These are phyloP conservation scores for Blepharisma undulans DNA, from an alignment of 169 alveolate species.

Conservation along the genomic window DNA sequence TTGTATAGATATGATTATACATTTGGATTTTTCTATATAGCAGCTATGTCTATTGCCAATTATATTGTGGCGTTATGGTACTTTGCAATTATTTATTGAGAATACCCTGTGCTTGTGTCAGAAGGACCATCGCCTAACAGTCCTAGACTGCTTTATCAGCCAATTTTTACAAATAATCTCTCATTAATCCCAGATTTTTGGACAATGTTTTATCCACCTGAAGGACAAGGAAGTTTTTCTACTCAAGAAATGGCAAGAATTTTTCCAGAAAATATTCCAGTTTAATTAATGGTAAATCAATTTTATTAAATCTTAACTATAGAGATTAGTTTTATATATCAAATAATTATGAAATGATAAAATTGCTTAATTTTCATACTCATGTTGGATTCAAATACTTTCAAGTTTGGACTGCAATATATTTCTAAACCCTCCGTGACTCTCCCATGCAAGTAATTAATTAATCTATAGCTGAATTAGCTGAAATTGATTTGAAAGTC, in stretches of 20 bases:
- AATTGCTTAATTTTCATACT: too few relatives aligned
- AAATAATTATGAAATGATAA: too few relatives aligned
- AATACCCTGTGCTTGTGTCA: background rate
- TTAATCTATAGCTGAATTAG: too few relatives aligned
- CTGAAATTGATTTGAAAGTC: too few relatives aligned
- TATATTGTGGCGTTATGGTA: background rate
- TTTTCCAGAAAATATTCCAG: constrained; percentile 1
- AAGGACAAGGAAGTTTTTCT: constrained; percentile 12
- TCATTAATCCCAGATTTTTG: background rate
- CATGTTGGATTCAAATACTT: too few relatives aligned
- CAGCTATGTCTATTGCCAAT: background rate
- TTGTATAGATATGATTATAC: background rate
- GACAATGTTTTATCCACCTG: background rate
- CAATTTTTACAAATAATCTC: background rate
- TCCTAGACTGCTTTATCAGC: constrained; percentile 36
- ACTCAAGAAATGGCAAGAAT: constrained; percentile 7
- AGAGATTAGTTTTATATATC: too few relatives aligned
- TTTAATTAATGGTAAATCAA: background rate
- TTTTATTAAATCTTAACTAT: too few relatives aligned
- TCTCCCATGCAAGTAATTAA: too few relatives aligned
- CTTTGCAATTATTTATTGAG: background rate
- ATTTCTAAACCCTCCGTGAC: too few relatives aligned
- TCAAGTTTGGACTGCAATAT: too few relatives aligned
- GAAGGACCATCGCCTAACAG: constrained; percentile 1
- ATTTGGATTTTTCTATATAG: background rate